Percentiles rank a stretch among this genome's conserved stretches.
phyloP scores from a whole-genome alignment of 306 rosid genomes.

The Urtica urens region DNA sequence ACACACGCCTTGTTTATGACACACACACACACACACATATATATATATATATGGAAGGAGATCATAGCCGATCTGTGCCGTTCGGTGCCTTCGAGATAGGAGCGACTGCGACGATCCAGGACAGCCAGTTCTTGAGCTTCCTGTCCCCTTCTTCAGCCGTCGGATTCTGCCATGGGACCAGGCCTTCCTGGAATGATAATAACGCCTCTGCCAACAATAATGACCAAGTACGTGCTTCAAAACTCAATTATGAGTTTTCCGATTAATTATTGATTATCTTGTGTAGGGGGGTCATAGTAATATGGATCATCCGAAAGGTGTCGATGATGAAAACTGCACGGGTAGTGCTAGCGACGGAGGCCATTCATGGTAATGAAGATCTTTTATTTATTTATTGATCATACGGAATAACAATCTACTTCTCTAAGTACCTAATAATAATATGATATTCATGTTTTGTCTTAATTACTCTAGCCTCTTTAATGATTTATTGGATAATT shows the following conservation, averaged over 20 bases:
- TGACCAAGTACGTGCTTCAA: not conserved
- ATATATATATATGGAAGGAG: constrained; percentile 49
- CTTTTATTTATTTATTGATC: not conserved
- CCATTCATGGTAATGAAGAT: constrained; percentile 50
- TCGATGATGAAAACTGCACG: constrained; percentile 56
- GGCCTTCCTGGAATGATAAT: constrained; percentile 57
- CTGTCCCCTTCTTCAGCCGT: constrained; percentile 32
- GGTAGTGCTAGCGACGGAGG: constrained; percentile 73
- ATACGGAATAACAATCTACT: too few species aligned
- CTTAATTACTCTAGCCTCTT: too few species aligned
- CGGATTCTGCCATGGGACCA: constrained; percentile 37
- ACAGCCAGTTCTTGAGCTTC: constrained; percentile 49
- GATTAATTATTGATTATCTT: not conserved
- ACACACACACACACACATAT: not conserved
- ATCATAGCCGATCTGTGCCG: constrained; percentile 31
- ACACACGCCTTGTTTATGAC: not conserved
- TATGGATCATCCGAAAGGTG: constrained; percentile 47
- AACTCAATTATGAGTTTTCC: too few species aligned
- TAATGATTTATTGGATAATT: too few species aligned
- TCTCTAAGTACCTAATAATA: too few species aligned
- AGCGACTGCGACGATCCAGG: constrained; percentile 49
- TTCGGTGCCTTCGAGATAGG: constrained; percentile 56
- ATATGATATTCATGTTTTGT: too few species aligned
- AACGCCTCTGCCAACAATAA: not conserved
- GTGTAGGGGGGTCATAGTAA: constrained; percentile 56